Evolutionary conservation across 192 early-diverging fungal species (phyloP), one percentile per base, ranked within the genome.

Genomic region (Pilaira anomala): DNA sequence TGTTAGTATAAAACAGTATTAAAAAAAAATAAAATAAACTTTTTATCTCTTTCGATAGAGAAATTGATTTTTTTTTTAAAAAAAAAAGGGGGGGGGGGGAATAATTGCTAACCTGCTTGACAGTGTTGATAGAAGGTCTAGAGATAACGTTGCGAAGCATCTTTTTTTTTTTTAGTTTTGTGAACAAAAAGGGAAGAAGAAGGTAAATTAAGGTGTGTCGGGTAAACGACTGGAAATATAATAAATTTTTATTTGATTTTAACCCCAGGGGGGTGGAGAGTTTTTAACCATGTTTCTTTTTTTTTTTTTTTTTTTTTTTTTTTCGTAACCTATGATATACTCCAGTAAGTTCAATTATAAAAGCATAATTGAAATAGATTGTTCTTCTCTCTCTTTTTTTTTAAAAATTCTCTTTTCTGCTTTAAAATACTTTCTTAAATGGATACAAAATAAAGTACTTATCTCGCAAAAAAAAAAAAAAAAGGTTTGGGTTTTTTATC

Each of bases 71-170:
- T 52, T 14, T 22, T 52, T 22, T 28, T n/a, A 52, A 21, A 18
- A 14, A 29, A 50, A 22, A 59, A 42, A 26, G 18, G 11, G n/a
- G n/a, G n/a, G n/a, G n/a, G n/a, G n/a, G n/a, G n/a, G n/a, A n/a
- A n/a, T n/a, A 61, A 29, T 18, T 36, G n/a, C 13, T 65, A 54
- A 55, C 52, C 65, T 66, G 41, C 44, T 59, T 44, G 22, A 66
- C 33, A 22, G 16, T 39, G 44, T 60, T 16, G 36, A 28, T 14
- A 67, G 65, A 28, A 39, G 66, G 66, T 53, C 59, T 60, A 24
- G 66, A 16, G 36, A 61, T 52, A 44, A 61, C 58, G 40, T 68
- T 60, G 39, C 59, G 33, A 53, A 68, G 66, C 66, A 68, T 68
- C 46, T 21, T 29, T 53, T 33, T 28, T 33, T 13, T 28, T 25